phyloP scores from a whole-genome alignment of 495 filamentous ascomycete genomes.

The Melanomma pulvis-pyrius region DNA sequence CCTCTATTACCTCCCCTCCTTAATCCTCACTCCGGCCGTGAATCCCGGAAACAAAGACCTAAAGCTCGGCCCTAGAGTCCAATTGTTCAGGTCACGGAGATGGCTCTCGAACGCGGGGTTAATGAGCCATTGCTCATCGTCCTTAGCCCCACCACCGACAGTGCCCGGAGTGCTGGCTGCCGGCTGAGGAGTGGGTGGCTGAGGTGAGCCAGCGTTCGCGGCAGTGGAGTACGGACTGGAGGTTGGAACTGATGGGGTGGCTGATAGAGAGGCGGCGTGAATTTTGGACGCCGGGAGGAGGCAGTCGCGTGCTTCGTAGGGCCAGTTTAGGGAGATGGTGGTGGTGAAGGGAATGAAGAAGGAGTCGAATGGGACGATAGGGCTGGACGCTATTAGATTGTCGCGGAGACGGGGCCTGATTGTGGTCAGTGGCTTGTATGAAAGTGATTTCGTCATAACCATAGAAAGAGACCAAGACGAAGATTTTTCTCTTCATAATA shows the following conservation, averaged over 20 bases:
- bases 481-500: too few relatives aligned
- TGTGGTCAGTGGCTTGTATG: slow-evolving; percentile 1
- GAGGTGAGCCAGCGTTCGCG: slow-evolving; percentile 29
- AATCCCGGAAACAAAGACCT: slow-evolving; percentile 63
- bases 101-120: slow-evolving; percentile 82
- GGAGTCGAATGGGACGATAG: slow-evolving; percentile 65
- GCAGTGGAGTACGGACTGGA: slow-evolving; percentile 28
- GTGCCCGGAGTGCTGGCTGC: slow-evolving; percentile 35
- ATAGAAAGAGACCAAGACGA: too few relatives aligned
- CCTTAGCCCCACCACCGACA: slow-evolving; percentile 40
- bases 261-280: slow-evolving; percentile 5
- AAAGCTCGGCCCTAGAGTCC: slow-evolving; percentile 75
- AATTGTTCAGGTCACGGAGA: slow-evolving; percentile 67
- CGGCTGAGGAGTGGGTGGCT: slow-evolving; percentile 17
- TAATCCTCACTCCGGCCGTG: slow-evolving; percentile 57
- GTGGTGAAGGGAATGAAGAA: slow-evolving; percentile 80
- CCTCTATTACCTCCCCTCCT: slow-evolving; percentile 28
- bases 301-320: slow-evolving; percentile 58
- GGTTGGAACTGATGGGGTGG: slow-evolving; percentile 22
- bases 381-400: slow-evolving; percentile 54
- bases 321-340: slow-evolving; percentile 75
- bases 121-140: slow-evolving; percentile 64
- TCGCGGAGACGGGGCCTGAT: slow-evolving; percentile 68
- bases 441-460: too few relatives aligned
- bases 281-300: slow-evolving; percentile 38